Evolutionary conservation across 176 grass and related monocot species (phyloP).

Genomic region (Ensete ventricosum): DNA sequence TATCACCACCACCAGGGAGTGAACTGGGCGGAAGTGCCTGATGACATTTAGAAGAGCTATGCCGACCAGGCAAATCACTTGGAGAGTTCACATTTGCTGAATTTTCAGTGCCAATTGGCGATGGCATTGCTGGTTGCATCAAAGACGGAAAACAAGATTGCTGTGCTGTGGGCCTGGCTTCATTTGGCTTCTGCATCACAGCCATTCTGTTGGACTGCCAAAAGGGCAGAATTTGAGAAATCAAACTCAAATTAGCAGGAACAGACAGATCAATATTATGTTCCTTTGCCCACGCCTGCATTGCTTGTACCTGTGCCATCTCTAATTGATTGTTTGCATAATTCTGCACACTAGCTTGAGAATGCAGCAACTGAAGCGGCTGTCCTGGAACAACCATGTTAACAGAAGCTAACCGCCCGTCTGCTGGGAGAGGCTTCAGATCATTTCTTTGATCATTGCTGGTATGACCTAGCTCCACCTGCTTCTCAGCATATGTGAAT

Average conservation of each 20-base stretch:
- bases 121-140: constrained; percentile 38
- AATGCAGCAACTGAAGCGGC: constrained; percentile 33
- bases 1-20: constrained; percentile 34
- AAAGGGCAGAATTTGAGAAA: constrained; percentile 66
- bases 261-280: constrained; percentile 67
- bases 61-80: constrained; percentile 24
- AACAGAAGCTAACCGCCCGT: constrained; percentile 24
- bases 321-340: constrained; percentile 35
- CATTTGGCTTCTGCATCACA: constrained; percentile 54
- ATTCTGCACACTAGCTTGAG: constrained; percentile 24
- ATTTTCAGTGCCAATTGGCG: constrained; percentile 47
- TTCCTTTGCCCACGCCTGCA: constrained; percentile 79
- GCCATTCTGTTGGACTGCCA: constrained; percentile 44
- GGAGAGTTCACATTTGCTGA: constrained; percentile 23
- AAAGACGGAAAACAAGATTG: constrained; percentile 21
- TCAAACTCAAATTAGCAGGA: constrained; percentile 57
- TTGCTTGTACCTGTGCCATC: constrained; percentile 52
- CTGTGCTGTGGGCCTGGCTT: constrained; percentile 33
- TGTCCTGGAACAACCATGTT: constrained; percentile 38
- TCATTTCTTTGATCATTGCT: constrained; percentile 46
- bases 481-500: constrained; percentile 36
- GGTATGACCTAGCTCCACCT: constrained; percentile 34
- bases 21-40: constrained; percentile 31
- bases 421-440: constrained; percentile 36
- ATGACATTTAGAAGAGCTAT: constrained; percentile 29